Evolutionary conservation across 208 protist genomes (phyloP).

Genomic region (Acanthamoeba royreba): DNA sequence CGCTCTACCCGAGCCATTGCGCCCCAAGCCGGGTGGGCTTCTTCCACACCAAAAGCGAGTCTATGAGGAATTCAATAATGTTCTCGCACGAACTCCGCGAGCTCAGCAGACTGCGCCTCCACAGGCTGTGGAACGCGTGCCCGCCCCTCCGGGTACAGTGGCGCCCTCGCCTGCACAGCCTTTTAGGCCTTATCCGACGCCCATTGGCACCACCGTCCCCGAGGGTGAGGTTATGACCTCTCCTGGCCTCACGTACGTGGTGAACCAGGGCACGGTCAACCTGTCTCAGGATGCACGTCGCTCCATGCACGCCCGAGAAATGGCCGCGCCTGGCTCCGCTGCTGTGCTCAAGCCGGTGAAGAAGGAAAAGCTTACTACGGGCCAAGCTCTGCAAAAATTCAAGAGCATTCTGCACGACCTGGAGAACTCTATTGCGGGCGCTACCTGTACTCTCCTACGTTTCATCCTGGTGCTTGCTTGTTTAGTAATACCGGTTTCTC

Average conservation of each 20-base stretch:
- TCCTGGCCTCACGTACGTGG: slow-evolving; percentile 29
- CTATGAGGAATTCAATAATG: slow-evolving; percentile 88
- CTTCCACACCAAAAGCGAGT: slow-evolving; percentile 80
- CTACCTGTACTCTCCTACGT: neutral
- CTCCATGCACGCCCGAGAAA: slow-evolving; percentile 11
- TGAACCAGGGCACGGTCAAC: slow-evolving; percentile 40
- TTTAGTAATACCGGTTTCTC: neutral
- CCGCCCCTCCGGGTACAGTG: neutral
- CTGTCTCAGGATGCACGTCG: slow-evolving; percentile 22
- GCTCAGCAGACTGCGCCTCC: neutral
- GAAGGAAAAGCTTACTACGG: slow-evolving; percentile 58
- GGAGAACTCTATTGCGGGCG: neutral
- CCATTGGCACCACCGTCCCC: neutral
- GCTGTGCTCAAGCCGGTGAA: neutral
- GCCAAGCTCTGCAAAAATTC: slow-evolving; percentile 82
- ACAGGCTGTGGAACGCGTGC: neutral
- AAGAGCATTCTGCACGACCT: slow-evolving; percentile 34
- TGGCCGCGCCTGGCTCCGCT: neutral
- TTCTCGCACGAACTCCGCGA: slow-evolving; percentile 34
- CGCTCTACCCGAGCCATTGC: slow-evolving; percentile 87
- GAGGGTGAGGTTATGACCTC: neutral
- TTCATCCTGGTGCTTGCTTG: neutral
- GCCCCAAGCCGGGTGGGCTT: slow-evolving; percentile 86
- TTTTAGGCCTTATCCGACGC: neutral
- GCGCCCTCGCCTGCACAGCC: neutral